Evolutionary conservation across 1,139 yeast species (phyloP), one percentile per base, ranked within the genome.

Genomic region (Yamadazyma sp.): DNA sequence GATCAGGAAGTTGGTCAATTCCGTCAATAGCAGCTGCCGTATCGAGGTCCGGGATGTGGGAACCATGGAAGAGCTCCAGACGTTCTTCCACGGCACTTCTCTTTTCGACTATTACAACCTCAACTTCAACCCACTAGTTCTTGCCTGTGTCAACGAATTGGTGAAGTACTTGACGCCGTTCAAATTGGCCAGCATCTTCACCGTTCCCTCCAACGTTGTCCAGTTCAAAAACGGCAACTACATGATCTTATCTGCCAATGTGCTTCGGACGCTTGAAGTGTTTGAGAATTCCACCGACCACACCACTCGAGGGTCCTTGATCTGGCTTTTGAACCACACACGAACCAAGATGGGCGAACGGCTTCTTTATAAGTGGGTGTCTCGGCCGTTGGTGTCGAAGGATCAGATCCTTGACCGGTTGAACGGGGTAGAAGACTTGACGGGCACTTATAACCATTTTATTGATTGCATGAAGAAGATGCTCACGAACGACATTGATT

Each of bases 251-350:
- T 82, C 86, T 29, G 78, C 85, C 2, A 80, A 76, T 46, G 80
- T 96, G 0, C 51, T 92, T 6, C 70, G 73, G 24, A 78, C 86
- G 29, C 62, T 92, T 18, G 97, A 92, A 53, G 73, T 92, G 1
- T 87, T 87, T 50, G 67, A 67, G 28, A 86, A 86, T 51, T 64
- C 72, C 2, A 78, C 92, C 0, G 79, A 80, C 45, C 59, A 62
- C 13, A 64, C 73, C 1, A 67, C 64, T 6, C 64, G 68, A 24
- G 97, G 97, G 0, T 80, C 96, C 0, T 61, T 92, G 13, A 60
- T 86, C 12, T 85, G 92, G 88, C 64, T 87, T 2, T 54, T 92
- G 45, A 86, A 90, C 56, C 90, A 84, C 46, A 86, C 97, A 0
- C 64, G 79, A 31, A 87, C 97, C 0, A 70, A 73, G 23, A 85